Percentiles rank a stretch among this genome's conserved stretches.
These are phyloP conservation scores for Nitzschia sp. DNA, from an alignment of 108 stramenopile species.

Conservation along the genomic window DNA sequence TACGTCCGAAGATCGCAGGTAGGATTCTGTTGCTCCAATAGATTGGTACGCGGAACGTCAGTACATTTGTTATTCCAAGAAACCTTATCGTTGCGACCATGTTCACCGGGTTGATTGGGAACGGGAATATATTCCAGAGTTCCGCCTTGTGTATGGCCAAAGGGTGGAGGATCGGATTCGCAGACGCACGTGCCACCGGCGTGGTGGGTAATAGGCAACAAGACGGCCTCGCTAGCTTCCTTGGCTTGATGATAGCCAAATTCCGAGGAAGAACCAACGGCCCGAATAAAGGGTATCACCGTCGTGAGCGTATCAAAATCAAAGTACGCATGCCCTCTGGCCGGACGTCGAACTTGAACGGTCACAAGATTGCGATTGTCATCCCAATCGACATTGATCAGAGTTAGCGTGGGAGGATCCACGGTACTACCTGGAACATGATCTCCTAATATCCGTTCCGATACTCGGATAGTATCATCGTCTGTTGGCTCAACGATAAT, in stretches of 20 bases:
- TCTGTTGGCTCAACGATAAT: neutral
- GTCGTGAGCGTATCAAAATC: neutral
- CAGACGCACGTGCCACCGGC: neutral
- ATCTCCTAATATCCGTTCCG: constrained; percentile 24
- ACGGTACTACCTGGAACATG: constrained; percentile 14
- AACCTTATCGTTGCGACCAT: neutral
- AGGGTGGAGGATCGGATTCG: neutral
- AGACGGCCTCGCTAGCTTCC: neutral
- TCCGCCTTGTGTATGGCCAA: constrained; percentile 12
- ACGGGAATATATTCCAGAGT: constrained; percentile 4
- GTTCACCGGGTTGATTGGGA: constrained; percentile 3
- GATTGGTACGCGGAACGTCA: constrained; percentile 11
- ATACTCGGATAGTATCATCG: constrained; percentile 5
- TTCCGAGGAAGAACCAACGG: constrained; percentile 13
- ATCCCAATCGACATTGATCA: neutral
- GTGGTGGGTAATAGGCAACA: neutral
- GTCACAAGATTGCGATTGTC: neutral
- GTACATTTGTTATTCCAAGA: neutral
- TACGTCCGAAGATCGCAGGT: constrained; percentile 30
- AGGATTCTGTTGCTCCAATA: constrained; percentile 27
- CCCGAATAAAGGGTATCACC: neutral
- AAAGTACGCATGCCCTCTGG: neutral
- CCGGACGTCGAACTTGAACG: neutral
- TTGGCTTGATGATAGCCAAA: constrained; percentile 3
- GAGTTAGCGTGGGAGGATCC: neutral